Conservation (phyloP, 108 stramenopile species). For the Skeletonema tropicum region DNA sequence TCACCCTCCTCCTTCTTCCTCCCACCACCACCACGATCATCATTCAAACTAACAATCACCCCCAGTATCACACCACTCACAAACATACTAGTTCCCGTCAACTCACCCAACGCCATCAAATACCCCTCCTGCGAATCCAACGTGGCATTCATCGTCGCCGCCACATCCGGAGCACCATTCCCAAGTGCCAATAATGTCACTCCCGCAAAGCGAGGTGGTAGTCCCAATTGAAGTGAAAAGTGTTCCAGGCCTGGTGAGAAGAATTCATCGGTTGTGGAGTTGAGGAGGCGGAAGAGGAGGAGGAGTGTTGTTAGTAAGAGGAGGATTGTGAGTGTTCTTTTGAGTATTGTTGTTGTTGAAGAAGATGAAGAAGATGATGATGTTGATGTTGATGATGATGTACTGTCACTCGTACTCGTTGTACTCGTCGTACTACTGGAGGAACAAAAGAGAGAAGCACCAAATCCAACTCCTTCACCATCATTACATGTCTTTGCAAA, state of each 20-base stretch:
- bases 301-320: slow-evolving; percentile 29
- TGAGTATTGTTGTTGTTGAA: background rate
- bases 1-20: background rate
- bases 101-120: slow-evolving; percentile 83
- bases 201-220: slow-evolving; percentile 96
- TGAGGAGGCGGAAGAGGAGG: slow-evolving; percentile 86
- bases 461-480: slow-evolving; percentile 53
- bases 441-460: slow-evolving; percentile 60
- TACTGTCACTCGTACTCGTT: background rate
- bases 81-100: slow-evolving; percentile 97
- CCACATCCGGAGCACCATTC: slow-evolving; percentile 98
- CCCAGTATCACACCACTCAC: slow-evolving; percentile 88
- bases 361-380: no score
- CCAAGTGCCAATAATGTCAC: slow-evolving; percentile 98
- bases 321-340: slow-evolving; percentile 42
- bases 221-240: slow-evolving; percentile 82
- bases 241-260: slow-evolving; percentile 93
- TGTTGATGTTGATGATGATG: no score
- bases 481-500: slow-evolving; percentile 84
- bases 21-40: slow-evolving; percentile 34
- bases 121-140: slow-evolving; percentile 78
- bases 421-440: slow-evolving; percentile 29
- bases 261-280: slow-evolving; percentile 95
- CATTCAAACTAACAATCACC: slow-evolving; percentile 54
- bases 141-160: slow-evolving; percentile 90